Conservation (phyloP, 495 filamentous ascomycete species). For the Neurospora sp. region DNA sequence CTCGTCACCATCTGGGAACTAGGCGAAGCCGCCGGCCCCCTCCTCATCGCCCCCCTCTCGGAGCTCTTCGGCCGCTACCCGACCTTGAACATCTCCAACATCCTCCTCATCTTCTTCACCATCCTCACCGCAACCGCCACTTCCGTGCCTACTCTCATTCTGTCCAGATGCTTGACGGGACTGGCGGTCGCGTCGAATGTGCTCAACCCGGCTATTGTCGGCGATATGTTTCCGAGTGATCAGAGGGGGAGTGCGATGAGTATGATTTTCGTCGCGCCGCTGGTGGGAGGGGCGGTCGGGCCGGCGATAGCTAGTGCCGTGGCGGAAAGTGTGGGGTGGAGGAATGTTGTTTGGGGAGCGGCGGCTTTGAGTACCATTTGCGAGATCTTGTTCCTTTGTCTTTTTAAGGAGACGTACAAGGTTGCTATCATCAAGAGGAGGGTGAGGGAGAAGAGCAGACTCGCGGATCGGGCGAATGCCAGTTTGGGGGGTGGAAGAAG, state of each 20-base stretch:
- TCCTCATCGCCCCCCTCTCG: constrained; percentile 49
- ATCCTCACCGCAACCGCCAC: constrained; percentile 33
- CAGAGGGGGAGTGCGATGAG: constrained; percentile 43
- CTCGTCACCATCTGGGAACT: constrained; percentile 52
- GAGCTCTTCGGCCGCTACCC: constrained; percentile 47
- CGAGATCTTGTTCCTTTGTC: constrained; percentile 37
- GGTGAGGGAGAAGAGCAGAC: constrained; percentile 29
- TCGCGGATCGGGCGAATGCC: constrained; percentile 34
- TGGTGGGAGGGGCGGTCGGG: constrained; percentile 44
- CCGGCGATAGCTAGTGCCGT: constrained; percentile 52
- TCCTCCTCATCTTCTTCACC: constrained; percentile 38
- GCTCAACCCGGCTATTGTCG: constrained; percentile 48
- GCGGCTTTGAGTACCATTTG: constrained; percentile 37
- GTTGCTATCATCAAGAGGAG: constrained; percentile 37
- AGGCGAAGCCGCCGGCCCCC: constrained; percentile 45
- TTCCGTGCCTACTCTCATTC: constrained; percentile 34
- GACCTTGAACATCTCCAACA: constrained; percentile 42
- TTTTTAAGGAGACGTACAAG: constrained; percentile 42
- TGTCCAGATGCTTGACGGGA: constrained; percentile 40
- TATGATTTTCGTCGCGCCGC: constrained; percentile 37
- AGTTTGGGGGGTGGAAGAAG: constrained; percentile 14
- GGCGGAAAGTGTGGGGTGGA: constrained; percentile 50
- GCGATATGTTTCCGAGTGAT: constrained; percentile 44
- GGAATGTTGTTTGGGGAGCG: constrained; percentile 44
- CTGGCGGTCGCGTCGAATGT: constrained; percentile 44